phyloP scores from a whole-genome alignment of 2,329 filamentous ascomycete genomes.

The Blumeriella jaapii region DNA sequence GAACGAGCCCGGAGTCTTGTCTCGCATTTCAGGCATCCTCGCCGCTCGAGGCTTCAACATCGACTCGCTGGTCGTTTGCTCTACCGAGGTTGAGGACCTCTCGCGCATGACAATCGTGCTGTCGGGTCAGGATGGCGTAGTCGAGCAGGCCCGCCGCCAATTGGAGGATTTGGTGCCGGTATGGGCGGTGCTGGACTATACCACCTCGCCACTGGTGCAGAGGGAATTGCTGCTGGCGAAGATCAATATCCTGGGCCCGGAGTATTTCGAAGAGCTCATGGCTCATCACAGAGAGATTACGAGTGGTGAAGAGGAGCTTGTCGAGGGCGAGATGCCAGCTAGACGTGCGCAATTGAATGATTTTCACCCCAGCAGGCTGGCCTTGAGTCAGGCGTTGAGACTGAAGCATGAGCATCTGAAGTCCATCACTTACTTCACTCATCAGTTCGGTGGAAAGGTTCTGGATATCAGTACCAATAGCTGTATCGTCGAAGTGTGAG shows the following conservation, averaged over 20 bases:
- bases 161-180: slow-evolving; percentile 94
- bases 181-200: slow-evolving; percentile 97
- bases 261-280: slow-evolving; percentile 96
- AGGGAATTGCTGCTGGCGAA: slow-evolving; percentile 91
- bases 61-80: slow-evolving; percentile 94
- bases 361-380: slow-evolving; percentile 83
- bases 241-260: slow-evolving; percentile 89
- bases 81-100: slow-evolving; percentile 91
- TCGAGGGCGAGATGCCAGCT: slow-evolving; percentile 29
- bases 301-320: slow-evolving; percentile 27
- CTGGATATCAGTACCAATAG: slow-evolving; percentile 97
- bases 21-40: slow-evolving; percentile 89
- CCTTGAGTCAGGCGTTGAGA: slow-evolving; percentile 76
- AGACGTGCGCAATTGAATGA: slow-evolving; percentile 36
- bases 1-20: slow-evolving; percentile 96
- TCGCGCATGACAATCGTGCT: slow-evolving; percentile 98
- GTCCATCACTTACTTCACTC: slow-evolving; percentile 89
- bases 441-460: slow-evolving; percentile 97
- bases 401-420: slow-evolving; percentile 97
- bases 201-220: slow-evolving; percentile 82
- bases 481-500: slow-evolving; percentile 95
- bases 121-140: slow-evolving; percentile 89
- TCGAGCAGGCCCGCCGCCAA: slow-evolving; percentile 92
- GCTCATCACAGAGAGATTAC: slow-evolving; percentile 91
- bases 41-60: slow-evolving; percentile 98